These are phyloP conservation scores for Capsella rubella DNA, from an alignment of 441 rosid genomes.

Conservation along the genomic window DNA sequence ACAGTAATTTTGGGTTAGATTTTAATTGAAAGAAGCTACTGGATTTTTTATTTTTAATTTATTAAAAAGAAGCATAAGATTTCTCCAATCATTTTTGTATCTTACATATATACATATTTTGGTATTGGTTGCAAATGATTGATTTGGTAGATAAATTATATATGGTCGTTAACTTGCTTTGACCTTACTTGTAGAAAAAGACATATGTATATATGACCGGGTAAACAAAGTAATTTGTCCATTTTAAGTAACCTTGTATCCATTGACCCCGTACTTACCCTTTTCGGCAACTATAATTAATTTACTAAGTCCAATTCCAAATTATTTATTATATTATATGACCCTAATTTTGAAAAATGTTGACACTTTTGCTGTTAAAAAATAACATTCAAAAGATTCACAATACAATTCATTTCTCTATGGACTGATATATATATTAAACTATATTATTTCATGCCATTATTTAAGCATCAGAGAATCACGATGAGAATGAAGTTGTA, in stretches of 20 bases:
- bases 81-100: too few relatives aligned
- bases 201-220: neutral
- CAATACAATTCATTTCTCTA: too few relatives aligned
- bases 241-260: conserved; percentile 11
- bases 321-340: neutral
- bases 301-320: conserved; percentile 6
- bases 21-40: too few relatives aligned
- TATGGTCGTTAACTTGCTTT: neutral
- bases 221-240: conserved; percentile 3
- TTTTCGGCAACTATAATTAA: conserved; percentile 12
- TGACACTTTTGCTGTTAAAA: conserved; percentile 1
- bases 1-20: too few relatives aligned
- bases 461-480: neutral
- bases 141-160: neutral
- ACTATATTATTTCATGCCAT: too few relatives aligned
- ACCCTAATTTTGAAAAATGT: neutral
- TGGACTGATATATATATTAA: too few relatives aligned
- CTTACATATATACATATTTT: neutral
- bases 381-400: neutral
- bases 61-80: too few relatives aligned
- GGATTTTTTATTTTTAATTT: too few relatives aligned
- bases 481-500: conserved; percentile 14
- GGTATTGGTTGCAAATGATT: neutral
- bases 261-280: conserved; percentile 12
- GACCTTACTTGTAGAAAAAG: neutral